phyloP scores from a whole-genome alignment of 2,329 filamentous ascomycete genomes.

The Aspergillus flavus region DNA sequence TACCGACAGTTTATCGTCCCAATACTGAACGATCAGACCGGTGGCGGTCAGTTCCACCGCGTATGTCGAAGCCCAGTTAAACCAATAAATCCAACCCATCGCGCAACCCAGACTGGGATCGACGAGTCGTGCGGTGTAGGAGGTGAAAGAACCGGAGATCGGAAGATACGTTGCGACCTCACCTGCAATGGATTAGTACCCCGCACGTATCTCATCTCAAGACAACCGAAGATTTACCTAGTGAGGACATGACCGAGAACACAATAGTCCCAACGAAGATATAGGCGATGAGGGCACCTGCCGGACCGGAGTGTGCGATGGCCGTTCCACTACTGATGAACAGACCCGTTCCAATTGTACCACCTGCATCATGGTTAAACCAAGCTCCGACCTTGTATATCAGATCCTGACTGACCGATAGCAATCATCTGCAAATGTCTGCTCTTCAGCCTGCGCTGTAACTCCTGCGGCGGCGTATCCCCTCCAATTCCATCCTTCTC shows the following conservation, averaged over 20 bases:
- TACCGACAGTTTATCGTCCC: constrained; percentile 63
- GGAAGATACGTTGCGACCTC: constrained; percentile 79
- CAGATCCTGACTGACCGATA: constrained; percentile 15
- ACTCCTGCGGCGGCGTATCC: constrained; percentile 9
- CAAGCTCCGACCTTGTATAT: background rate
- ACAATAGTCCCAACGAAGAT: constrained; percentile 70
- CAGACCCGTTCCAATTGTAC: constrained; percentile 71
- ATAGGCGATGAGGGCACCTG: constrained; percentile 67
- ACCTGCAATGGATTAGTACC: constrained; percentile 16
- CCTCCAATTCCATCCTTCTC: background rate
- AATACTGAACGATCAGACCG: constrained; percentile 74
- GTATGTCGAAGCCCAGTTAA: constrained; percentile 73
- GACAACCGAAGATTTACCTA: constrained; percentile 29
- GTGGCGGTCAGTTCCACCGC: constrained; percentile 71
- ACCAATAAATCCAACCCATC: constrained; percentile 83
- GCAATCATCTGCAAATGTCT: constrained; percentile 29
- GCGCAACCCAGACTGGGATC: constrained; percentile 71
- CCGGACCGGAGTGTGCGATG: constrained; percentile 65
- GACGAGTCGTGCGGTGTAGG: constrained; percentile 77
- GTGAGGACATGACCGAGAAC: constrained; percentile 70
- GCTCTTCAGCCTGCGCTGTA: constrained; percentile 27
- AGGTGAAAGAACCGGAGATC: constrained; percentile 72
- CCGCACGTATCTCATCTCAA: background rate
- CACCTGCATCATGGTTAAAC: constrained; percentile 37
- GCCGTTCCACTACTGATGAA: constrained; percentile 69